Evolutionary conservation across 768 basidiomycete genomes (phyloP).

Genomic region (Lyophyllum atratum): DNA sequence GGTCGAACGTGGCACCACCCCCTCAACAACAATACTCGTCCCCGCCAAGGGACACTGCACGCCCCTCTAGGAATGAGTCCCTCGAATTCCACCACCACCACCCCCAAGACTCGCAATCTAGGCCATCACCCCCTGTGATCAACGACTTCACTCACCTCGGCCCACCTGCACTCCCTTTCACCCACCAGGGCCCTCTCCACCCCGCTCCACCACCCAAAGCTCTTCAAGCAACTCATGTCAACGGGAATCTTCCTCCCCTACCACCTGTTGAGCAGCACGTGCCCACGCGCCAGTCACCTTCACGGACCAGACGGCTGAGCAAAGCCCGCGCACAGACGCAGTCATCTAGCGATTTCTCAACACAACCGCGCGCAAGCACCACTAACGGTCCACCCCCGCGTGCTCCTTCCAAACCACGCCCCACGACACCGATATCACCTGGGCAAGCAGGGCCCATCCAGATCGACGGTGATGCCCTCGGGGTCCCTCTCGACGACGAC

Average conservation of each 20-base stretch:
- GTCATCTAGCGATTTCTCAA: conserved; percentile 5
- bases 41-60: background rate
- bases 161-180: background rate
- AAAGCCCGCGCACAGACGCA: conserved; percentile 22
- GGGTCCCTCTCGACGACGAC: conserved; percentile 48
- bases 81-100: background rate
- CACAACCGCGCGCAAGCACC: conserved; percentile 1
- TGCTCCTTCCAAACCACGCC: conserved; percentile 1
- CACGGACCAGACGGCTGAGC: conserved; percentile 29
- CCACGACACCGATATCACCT: conserved; percentile 7
- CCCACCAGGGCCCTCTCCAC: background rate
- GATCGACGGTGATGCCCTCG: conserved; percentile 31
- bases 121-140: background rate
- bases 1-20: background rate
- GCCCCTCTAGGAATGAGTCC: conserved; percentile 8
- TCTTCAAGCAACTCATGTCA: background rate
- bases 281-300: conserved; percentile 12
- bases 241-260: background rate
- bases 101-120: background rate
- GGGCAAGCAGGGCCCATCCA: conserved; percentile 14
- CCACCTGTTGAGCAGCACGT: background rate
- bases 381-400: background rate
- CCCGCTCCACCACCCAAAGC: conserved; percentile 10
- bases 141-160: background rate
- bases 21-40: conserved; percentile 7